phyloP scores from a whole-genome alignment of 257 asterid genomes.

The Solanum rostratum region DNA sequence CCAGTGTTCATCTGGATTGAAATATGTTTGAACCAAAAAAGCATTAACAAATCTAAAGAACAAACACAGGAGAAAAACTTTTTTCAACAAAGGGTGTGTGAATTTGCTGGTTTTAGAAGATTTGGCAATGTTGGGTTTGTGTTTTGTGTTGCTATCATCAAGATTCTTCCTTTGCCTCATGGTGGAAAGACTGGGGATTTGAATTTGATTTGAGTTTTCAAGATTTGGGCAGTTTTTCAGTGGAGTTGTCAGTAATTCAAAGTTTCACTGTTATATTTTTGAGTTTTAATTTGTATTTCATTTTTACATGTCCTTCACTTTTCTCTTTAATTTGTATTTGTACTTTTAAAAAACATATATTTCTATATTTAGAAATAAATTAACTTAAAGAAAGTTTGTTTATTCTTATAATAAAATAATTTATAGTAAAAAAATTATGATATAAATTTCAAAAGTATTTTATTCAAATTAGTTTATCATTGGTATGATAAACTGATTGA shows the following conservation, averaged over 20 bases:
- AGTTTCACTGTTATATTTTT: too few relatives aligned
- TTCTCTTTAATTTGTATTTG: neutral
- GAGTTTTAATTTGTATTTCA: too few relatives aligned
- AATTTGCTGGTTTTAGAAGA: neutral
- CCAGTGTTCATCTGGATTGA: slow-evolving; percentile 98
- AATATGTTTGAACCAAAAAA: slow-evolving; percentile 73
- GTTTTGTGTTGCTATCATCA: neutral
- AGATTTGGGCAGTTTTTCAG: neutral
- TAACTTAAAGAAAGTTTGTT: too few relatives aligned
- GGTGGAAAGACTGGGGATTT: neutral
- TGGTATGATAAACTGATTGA: too few relatives aligned
- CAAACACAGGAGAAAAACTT: slow-evolving; percentile 39
- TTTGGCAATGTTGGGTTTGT: neutral
- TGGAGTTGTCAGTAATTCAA: too few relatives aligned
- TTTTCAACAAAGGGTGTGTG: slow-evolving; percentile 5
- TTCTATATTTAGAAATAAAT: too few relatives aligned
- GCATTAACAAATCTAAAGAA: slow-evolving; percentile 36
- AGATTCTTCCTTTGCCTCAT: slow-evolving; percentile 36
- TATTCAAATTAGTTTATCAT: too few relatives aligned
- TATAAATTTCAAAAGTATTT: too few relatives aligned
- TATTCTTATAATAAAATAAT: too few relatives aligned
- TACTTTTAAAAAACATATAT: too few relatives aligned
- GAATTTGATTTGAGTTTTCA: neutral
- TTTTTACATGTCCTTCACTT: neutral
- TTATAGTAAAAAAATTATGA: too few relatives aligned